Evolutionary conservation across 2,329 filamentous ascomycete genomes (phyloP).

Genomic region (Alternaria sp.): DNA sequence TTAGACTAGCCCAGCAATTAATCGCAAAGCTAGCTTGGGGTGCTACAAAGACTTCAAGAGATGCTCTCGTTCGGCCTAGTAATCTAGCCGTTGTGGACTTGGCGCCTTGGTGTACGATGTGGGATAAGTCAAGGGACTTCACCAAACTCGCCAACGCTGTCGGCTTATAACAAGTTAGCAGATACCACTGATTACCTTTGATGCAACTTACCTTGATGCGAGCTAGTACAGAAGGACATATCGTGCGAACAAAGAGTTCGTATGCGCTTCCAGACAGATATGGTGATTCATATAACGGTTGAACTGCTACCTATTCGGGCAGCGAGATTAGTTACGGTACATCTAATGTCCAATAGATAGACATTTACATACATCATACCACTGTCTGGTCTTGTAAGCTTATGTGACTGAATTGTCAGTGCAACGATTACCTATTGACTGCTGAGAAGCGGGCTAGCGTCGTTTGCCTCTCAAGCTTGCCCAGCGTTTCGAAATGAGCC

Average conservation of each 20-base stretch:
- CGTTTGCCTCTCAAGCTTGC: slow-evolving; percentile 51
- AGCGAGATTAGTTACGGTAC: background rate
- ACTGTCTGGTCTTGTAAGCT: slow-evolving; percentile 53
- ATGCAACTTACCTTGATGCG: slow-evolving; percentile 49
- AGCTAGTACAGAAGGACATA: slow-evolving; percentile 62
- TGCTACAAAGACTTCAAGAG: slow-evolving; percentile 64
- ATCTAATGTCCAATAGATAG: background rate
- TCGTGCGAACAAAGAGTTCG: slow-evolving; percentile 61
- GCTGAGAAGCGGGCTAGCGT: slow-evolving; percentile 63
- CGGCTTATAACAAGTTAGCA: slow-evolving; percentile 38
- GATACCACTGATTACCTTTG: background rate
- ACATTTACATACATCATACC: slow-evolving; percentile 59
- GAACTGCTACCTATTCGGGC: slow-evolving; percentile 47
- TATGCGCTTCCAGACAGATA: slow-evolving; percentile 63
- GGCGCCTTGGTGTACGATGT: slow-evolving; percentile 67
- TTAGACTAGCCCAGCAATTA: slow-evolving; percentile 65
- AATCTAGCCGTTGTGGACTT: slow-evolving; percentile 67
- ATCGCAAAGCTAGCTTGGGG: slow-evolving; percentile 66
- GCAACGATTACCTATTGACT: slow-evolving; percentile 37
- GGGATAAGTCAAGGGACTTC: slow-evolving; percentile 61
- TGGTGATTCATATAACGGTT: slow-evolving; percentile 63
- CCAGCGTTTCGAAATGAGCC: slow-evolving; percentile 50
- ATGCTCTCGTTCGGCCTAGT: slow-evolving; percentile 62
- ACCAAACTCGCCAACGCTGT: slow-evolving; percentile 62
- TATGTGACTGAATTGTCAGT: background rate